These are phyloP conservation scores for Lentinus tigrinus DNA, from an alignment of 768 basidiomycete genomes.

Conservation along the genomic window DNA sequence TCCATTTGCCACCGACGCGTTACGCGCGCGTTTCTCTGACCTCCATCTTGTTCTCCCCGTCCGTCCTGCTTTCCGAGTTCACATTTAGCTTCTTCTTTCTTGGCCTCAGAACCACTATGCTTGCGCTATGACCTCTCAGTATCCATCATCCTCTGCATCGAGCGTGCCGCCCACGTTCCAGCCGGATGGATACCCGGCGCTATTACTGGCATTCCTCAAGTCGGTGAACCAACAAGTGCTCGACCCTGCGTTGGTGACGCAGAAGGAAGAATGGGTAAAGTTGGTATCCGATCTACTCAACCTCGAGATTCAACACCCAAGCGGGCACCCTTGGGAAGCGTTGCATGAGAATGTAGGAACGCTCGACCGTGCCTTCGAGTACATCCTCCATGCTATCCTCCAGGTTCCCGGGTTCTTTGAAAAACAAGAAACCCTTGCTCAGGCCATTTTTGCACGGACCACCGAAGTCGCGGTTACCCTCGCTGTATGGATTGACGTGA, in stretches of 20 bases:
- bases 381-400: slow-evolving; percentile 5
- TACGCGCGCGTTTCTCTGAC: neutral
- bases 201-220: slow-evolving; percentile 17
- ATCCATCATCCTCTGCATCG: slow-evolving; percentile 5
- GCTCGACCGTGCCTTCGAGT: too few species aligned
- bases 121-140: slow-evolving; percentile 11
- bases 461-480: slow-evolving; percentile 54
- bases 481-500: slow-evolving; percentile 58
- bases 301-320: slow-evolving; percentile 52
- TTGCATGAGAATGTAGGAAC: slow-evolving; percentile 40
- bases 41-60: neutral
- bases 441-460: slow-evolving; percentile 49
- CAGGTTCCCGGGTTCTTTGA: slow-evolving; percentile 52
- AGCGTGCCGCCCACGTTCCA: slow-evolving; percentile 23
- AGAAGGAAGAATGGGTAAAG: slow-evolving; percentile 6
- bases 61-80: neutral
- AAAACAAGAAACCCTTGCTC: slow-evolving; percentile 43
- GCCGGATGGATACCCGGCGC: slow-evolving; percentile 10
- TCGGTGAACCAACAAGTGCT: slow-evolving; percentile 9
- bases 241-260: slow-evolving; percentile 1
- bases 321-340: slow-evolving; percentile 47
- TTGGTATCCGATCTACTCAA: slow-evolving; percentile 36
- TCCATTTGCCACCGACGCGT: neutral
- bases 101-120: neutral
- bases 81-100: neutral